These are phyloP conservation scores for Viola pubescens DNA, from an alignment of 441 rosid species.

Conservation along the genomic window DNA sequence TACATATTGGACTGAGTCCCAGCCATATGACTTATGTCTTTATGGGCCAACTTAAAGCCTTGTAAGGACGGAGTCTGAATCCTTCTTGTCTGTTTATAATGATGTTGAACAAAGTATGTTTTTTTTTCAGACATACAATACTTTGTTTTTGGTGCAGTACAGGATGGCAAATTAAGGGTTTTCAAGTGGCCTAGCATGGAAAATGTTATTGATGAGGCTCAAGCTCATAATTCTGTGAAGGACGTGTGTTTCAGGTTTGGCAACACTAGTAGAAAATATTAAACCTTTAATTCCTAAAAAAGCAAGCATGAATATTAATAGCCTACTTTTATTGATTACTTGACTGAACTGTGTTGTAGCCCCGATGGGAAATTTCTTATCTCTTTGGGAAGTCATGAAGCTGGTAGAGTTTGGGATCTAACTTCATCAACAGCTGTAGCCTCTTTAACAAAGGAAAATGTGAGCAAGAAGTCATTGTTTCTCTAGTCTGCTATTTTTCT, in stretches of 20 bases:
- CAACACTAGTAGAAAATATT: background rate
- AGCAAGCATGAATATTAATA: conserved; percentile 6
- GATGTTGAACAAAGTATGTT: background rate
- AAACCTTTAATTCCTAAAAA: conserved; percentile 8
- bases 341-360: conserved; percentile 39
- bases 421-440: conserved; percentile 46
- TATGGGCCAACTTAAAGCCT: conserved; percentile 5
- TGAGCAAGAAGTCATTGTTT: conserved; percentile 24
- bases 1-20: background rate
- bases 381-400: conserved; percentile 61
- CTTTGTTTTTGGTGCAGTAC: conserved; percentile 55
- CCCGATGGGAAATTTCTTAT: conserved; percentile 78
- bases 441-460: conserved; percentile 62
- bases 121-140: conserved; percentile 14
- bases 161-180: conserved; percentile 84
- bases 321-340: conserved; percentile 14
- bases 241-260: conserved; percentile 78
- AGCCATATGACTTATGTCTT: background rate
- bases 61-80: background rate
- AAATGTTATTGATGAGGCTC: conserved; percentile 42
- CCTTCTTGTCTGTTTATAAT: conserved; percentile 1
- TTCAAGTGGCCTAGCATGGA: conserved; percentile 95
- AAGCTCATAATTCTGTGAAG: conserved; percentile 61
- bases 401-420: conserved; percentile 88
- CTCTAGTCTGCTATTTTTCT: background rate